Base-by-base conservation (phyloP, 805 yeast genomes). In the Nakazawaea ambrosiae region DNA sequence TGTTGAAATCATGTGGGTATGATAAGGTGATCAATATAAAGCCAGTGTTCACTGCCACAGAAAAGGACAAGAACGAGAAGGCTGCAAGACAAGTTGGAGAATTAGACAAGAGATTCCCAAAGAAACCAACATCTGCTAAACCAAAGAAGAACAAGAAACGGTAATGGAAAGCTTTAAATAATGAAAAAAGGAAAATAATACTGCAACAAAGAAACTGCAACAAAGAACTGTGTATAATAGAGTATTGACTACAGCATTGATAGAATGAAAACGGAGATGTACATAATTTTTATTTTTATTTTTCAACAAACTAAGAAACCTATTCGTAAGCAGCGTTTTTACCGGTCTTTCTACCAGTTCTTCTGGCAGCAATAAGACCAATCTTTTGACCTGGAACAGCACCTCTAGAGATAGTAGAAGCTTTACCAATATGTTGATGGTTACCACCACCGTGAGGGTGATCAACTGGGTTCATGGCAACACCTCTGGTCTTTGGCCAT, bases 381-480 rank as follows among this genome's bases (percentile, higher is more conserved):
- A 94, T 95, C 94, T 90, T 90, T 80, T 90, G 98, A 86, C 98
- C 98, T 63, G 98, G 77, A 69, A 90, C 97, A 55, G 97, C 97
- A 72, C 95, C 95, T 84, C 97, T 87, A 58, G 95, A 81, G 63
- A 90, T 90, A 64, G 97, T 90, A 61, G 97, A 90, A 64, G 97
- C 97, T 81, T 90, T 90, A 88, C 97, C 97, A 77, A 89, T 90
- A 73, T 90, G 97, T 80, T 90, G 97, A 75, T 90, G 97, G 96
- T 89, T 89, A 90, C 98, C 98, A 90, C 98, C 97, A 86, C 98
- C 98, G 73, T 90, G 98, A 70, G 98, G 98, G 80, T 90, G 98
- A 71, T 90, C 98, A 70, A 90, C 98, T 72, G 97, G 97, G 78
- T 90, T 90, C 98, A 92, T 90, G 70, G 98, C 98, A 68, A 90